Percentiles rank a stretch among this genome's conserved stretches.
Conservation (phyloP, 805 yeast species). For the Schwanniomyces occidentalis region DNA sequence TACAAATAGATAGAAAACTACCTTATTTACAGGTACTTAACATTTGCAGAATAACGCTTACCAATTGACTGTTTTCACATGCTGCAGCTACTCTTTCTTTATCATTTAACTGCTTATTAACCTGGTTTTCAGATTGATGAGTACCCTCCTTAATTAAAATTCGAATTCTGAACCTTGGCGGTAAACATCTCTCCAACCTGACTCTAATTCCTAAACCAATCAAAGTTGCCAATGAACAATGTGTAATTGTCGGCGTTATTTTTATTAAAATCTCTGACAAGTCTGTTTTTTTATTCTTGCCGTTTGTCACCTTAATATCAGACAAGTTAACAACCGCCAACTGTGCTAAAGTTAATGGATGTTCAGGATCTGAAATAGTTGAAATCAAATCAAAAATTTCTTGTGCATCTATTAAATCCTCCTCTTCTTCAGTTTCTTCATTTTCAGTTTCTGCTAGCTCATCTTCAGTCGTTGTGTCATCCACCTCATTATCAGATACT, state of each 20-base stretch:
- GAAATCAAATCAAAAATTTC: conserved; percentile 87
- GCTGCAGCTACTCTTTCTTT: conserved; percentile 99
- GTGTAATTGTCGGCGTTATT: conserved; percentile 97
- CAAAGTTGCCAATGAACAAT: conserved; percentile 92
- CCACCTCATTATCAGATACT: conserved; percentile 4
- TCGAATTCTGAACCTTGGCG: conserved; percentile 77
- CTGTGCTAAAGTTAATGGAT: conserved; percentile 92
- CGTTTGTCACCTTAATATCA: conserved; percentile 72
- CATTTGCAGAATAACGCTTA: conserved; percentile 92
- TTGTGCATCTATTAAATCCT: conserved; percentile 78
- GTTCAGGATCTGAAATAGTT: conserved; percentile 93
- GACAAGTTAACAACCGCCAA: conserved; percentile 85
- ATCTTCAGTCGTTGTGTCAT: conserved; percentile 2
- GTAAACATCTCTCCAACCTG: conserved; percentile 83
- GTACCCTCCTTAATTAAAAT: conserved; percentile 86
- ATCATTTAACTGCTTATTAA: conserved; percentile 93
- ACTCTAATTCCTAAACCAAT: conserved; percentile 95
- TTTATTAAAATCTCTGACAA: conserved; percentile 76
- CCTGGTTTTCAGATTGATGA: conserved; percentile 94
- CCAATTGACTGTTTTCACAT: conserved; percentile 90
- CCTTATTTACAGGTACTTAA: conserved; percentile 65
- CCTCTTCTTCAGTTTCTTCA: conserved; percentile 35
- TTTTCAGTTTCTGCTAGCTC: conserved; percentile 17
- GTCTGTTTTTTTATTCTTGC: conserved; percentile 35
- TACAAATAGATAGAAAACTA: not conserved